These are phyloP conservation scores for Phaffomyces opuntiae DNA, from an alignment of 805 yeast genomes.

Conservation along the genomic window DNA sequence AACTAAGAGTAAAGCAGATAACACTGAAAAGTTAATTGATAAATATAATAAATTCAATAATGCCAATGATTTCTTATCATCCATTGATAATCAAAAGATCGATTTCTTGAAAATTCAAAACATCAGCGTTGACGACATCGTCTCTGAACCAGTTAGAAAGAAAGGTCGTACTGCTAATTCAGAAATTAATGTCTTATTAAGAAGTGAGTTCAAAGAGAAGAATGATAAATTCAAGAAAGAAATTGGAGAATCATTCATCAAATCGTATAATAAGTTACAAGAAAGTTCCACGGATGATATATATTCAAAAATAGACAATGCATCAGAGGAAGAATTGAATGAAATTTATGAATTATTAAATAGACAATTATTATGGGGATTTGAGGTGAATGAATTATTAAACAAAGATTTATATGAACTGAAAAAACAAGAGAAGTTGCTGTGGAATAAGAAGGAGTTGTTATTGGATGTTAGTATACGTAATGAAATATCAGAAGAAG, in stretches of 20 bases:
- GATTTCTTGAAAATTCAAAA: constrained; percentile 22
- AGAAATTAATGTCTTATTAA: constrained; percentile 19
- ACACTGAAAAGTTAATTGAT: not conserved
- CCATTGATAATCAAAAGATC: constrained; percentile 9
- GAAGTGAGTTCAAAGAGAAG: constrained; percentile 13
- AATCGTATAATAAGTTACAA: constrained; percentile 9
- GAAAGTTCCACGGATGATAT: constrained; percentile 12
- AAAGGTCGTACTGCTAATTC: constrained; percentile 22
- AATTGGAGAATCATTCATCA: constrained; percentile 2
- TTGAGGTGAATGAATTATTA: constrained; percentile 32
- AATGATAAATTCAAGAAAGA: constrained; percentile 7
- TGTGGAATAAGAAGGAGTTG: constrained; percentile 36
- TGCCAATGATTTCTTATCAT: constrained; percentile 1
- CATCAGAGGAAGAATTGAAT: constrained; percentile 8
- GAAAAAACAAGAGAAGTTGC: constrained; percentile 26
- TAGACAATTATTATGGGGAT: constrained; percentile 31
- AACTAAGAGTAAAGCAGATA: not conserved
- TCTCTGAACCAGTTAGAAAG: constrained; percentile 21
- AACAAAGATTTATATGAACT: constrained; percentile 24
- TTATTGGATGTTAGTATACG: constrained; percentile 35
- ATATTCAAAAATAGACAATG: constrained; percentile 12
- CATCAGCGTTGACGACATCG: constrained; percentile 17
- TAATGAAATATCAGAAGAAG: not conserved
- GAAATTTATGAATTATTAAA: constrained; percentile 24
- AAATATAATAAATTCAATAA: not conserved